These are phyloP conservation scores for Talaromyces sp. DNA, from an alignment of 2,329 filamentous ascomycete species.

Conservation along the genomic window DNA sequence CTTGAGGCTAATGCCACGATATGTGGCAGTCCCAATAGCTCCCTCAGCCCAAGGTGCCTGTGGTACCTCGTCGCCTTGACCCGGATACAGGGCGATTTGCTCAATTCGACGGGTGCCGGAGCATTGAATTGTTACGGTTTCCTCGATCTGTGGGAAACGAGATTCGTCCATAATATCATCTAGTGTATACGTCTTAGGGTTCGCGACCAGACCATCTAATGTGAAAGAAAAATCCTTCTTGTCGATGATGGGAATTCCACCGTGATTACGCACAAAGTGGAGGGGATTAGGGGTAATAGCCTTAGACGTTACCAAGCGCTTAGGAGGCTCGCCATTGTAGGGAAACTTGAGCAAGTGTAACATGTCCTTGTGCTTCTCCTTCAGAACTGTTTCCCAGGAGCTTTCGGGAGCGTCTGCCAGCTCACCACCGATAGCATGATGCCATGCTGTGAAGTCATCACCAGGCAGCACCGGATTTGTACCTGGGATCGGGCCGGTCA, in stretches of 20 bases:
- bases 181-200: conserved; percentile 56
- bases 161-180: conserved; percentile 60
- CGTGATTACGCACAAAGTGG: conserved; percentile 71
- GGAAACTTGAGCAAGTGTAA: conserved; percentile 61
- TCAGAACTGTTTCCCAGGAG: conserved; percentile 54
- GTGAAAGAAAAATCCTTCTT: conserved; percentile 52
- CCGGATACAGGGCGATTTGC: conserved; percentile 63
- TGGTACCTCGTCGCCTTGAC: conserved; percentile 62
- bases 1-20: conserved; percentile 63
- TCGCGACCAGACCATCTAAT: conserved; percentile 60
- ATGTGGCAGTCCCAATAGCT: conserved; percentile 64
- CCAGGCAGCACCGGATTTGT: conserved; percentile 59
- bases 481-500: conserved; percentile 53
- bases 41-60: conserved; percentile 59
- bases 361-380: conserved; percentile 61
- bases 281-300: conserved; percentile 59
- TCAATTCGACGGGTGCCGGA: conserved; percentile 67
- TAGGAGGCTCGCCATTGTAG: conserved; percentile 62
- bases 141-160: conserved; percentile 59
- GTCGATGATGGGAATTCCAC: conserved; percentile 66
- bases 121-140: conserved; percentile 63
- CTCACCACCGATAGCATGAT: conserved; percentile 51
- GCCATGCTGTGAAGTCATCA: conserved; percentile 58
- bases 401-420: conserved; percentile 53
- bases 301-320: conserved; percentile 55